Conservation (phyloP, 1,139 yeast genomes). For the Fermentozyma sake region DNA sequence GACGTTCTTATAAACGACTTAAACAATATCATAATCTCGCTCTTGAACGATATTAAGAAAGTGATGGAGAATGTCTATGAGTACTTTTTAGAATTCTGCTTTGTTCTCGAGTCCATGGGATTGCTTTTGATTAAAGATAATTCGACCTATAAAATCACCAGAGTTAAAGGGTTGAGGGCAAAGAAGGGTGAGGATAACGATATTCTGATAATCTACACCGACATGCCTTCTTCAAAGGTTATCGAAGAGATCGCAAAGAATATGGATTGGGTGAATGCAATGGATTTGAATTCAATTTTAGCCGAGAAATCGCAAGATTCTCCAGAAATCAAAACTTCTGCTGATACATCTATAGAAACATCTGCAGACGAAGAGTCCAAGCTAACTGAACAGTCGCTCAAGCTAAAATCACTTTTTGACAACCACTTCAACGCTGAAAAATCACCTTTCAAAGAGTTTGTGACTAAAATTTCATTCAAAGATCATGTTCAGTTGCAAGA, state of each 20-base stretch:
- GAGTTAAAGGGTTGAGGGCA: slow-evolving; percentile 68
- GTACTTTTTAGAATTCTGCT: slow-evolving; percentile 45
- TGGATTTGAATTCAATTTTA: neutral
- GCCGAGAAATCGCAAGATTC: neutral
- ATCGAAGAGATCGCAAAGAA: slow-evolving; percentile 23
- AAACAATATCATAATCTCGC: slow-evolving; percentile 16
- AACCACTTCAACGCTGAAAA: slow-evolving; percentile 15
- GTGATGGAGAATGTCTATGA: slow-evolving; percentile 21
- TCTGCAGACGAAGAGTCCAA: slow-evolving; percentile 8
- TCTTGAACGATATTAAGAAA: slow-evolving; percentile 17
- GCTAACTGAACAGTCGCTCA: slow-evolving; percentile 14
- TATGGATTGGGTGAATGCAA: slow-evolving; percentile 23
- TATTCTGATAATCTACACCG: slow-evolving; percentile 15
- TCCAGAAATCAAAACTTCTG: neutral
- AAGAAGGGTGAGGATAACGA: slow-evolving; percentile 23
- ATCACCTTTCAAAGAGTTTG: slow-evolving; percentile 21
- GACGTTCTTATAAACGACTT: slow-evolving; percentile 27
- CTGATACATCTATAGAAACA: neutral
- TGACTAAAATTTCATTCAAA: slow-evolving; percentile 27
- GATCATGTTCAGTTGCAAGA: slow-evolving; percentile 34
- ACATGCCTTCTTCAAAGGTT: slow-evolving; percentile 26
- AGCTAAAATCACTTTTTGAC: slow-evolving; percentile 16
- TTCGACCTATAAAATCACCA: slow-evolving; percentile 42
- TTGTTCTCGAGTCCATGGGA: slow-evolving; percentile 75
- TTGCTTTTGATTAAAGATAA: slow-evolving; percentile 49